These are phyloP conservation scores for Saposhnikovia divaricata DNA, from an alignment of 129 eudicot species.

Conservation along the genomic window DNA sequence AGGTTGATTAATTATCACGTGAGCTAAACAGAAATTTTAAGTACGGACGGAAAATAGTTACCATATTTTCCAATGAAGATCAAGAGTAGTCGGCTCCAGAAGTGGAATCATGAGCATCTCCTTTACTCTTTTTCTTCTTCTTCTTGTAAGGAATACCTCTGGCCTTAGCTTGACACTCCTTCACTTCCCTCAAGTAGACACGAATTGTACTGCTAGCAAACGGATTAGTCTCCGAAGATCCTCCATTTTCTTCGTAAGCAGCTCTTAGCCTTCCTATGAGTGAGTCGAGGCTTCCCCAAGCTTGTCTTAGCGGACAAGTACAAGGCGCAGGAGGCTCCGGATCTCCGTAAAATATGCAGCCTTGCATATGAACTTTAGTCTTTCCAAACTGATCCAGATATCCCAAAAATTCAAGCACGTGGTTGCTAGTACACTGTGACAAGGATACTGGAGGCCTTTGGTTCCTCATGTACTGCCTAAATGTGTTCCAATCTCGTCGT, in stretches of 20 bases:
- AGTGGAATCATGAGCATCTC: constrained; percentile 13
- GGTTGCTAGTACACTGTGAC: constrained; percentile 19
- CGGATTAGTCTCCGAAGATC: constrained; percentile 21
- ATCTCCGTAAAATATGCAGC: constrained; percentile 21
- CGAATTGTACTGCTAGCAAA: constrained; percentile 22
- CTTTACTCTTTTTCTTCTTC: constrained; percentile 16
- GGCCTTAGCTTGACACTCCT: constrained; percentile 27
- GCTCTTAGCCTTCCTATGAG: constrained; percentile 27
- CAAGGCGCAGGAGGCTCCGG: constrained; percentile 27
- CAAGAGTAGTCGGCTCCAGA: neutral
- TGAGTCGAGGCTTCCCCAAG: constrained; percentile 23
- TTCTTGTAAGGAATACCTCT: constrained; percentile 22
- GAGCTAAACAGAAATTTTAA: neutral
- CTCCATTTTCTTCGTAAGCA: constrained; percentile 26
- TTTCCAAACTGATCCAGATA: constrained; percentile 17
- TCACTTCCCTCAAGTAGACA: constrained; percentile 20
- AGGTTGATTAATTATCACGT: too few relatives aligned
- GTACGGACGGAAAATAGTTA: neutral
- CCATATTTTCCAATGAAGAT: neutral
- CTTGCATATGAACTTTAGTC: constrained; percentile 23
- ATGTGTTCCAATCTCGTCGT: constrained; percentile 24
- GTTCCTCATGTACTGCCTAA: constrained; percentile 26
- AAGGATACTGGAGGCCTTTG: constrained; percentile 22
- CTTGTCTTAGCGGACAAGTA: constrained; percentile 19
- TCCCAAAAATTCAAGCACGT: constrained; percentile 19